Percentiles rank a stretch among this genome's conserved stretches.
phyloP scores from a whole-genome alignment of 169 alveolate genomes.

The Eimeria sp. region DNA sequence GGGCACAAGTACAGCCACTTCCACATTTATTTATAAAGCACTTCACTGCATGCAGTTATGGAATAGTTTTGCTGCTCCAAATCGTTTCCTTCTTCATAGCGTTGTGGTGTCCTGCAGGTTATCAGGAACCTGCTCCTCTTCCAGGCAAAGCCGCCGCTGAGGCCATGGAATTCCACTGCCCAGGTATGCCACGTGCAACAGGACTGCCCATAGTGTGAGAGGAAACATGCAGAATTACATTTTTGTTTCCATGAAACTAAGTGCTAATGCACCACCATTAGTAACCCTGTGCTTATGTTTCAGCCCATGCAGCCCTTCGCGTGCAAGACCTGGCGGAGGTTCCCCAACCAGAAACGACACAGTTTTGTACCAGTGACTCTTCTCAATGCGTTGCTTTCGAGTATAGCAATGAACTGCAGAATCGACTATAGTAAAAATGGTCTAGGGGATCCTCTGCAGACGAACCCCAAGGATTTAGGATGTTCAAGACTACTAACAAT shows the following conservation, averaged over 20 bases:
- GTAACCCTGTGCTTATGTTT: background rate
- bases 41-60: background rate
- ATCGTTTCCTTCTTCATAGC: background rate
- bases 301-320: conserved; percentile 55
- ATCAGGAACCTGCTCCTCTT: background rate
- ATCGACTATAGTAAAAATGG: background rate
- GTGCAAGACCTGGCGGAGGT: conserved; percentile 21
- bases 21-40: background rate
- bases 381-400: conserved; percentile 42
- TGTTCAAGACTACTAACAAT: background rate
- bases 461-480: background rate
- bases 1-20: conserved; percentile 34
- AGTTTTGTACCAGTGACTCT: conserved; percentile 25
- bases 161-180: conserved; percentile 47
- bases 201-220: background rate
- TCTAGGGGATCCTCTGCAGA: background rate
- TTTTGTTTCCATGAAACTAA: background rate
- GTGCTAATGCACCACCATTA: background rate
- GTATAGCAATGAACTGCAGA: conserved; percentile 16
- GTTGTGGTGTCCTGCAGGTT: conserved; percentile 35
- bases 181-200: conserved; percentile 8
- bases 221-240: background rate
- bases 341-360: conserved; percentile 5
- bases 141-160: conserved; percentile 8
- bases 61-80: background rate